phyloP scores from a whole-genome alignment of 306 rosid genomes.

The Trifolium dubium region DNA sequence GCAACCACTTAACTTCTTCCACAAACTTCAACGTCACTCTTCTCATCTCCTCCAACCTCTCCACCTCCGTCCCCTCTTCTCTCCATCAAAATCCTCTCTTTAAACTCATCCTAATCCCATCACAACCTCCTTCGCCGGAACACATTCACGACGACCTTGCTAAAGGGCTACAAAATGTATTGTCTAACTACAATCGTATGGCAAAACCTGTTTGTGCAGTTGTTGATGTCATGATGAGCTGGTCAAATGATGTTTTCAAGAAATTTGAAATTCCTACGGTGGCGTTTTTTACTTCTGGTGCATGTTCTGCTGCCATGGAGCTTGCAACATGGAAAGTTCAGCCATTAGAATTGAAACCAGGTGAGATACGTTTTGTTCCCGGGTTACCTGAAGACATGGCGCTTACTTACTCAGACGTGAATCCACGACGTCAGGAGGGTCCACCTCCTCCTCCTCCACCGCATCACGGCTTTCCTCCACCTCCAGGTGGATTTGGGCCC shows the following conservation, averaged over 20 bases:
- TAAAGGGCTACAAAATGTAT: slow-evolving; percentile 45
- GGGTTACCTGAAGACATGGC: slow-evolving; percentile 66
- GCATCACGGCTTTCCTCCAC: slow-evolving; percentile 4
- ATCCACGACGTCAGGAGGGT: slow-evolving; percentile 37
- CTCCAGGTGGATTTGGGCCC: not conserved
- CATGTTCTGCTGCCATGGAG: slow-evolving; percentile 64
- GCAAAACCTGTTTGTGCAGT: slow-evolving; percentile 58
- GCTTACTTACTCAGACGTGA: slow-evolving; percentile 44
- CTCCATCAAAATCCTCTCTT: slow-evolving; percentile 54
- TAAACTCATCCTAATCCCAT: slow-evolving; percentile 45
- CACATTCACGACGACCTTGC: slow-evolving; percentile 22
- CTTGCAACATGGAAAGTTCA: slow-evolving; percentile 60
- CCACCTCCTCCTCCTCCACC: slow-evolving; percentile 42
- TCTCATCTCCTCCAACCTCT: slow-evolving; percentile 49
- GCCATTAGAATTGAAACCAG: slow-evolving; percentile 48
- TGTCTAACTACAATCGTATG: slow-evolving; percentile 32
- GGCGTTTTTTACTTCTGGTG: slow-evolving; percentile 66
- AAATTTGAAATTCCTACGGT: slow-evolving; percentile 56
- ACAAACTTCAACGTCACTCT: slow-evolving; percentile 49
- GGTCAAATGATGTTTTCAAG: slow-evolving; percentile 47
- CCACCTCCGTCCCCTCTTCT: slow-evolving; percentile 58
- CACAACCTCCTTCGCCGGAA: slow-evolving; percentile 14
- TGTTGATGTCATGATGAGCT: slow-evolving; percentile 61
- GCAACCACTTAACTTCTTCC: slow-evolving; percentile 61
- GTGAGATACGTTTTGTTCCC: slow-evolving; percentile 52